Base-by-base conservation (phyloP, 2,329 filamentous ascomycete genomes). In the Drechslera avenae region DNA sequence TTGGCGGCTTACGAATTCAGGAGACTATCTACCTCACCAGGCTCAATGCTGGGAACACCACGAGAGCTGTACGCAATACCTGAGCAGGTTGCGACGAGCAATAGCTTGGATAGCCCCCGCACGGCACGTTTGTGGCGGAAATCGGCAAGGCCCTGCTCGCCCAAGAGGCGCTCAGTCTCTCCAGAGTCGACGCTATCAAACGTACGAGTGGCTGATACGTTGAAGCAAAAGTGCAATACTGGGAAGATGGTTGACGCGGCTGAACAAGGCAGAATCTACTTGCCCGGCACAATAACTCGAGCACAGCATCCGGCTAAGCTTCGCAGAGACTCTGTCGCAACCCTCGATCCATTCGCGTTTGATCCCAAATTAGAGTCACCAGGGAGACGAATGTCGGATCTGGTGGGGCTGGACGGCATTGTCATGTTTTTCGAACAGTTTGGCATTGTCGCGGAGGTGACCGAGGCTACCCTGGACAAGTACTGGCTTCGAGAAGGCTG, bases 241-340 rank as follows among this genome's bases (percentile, higher is more conserved):
- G 14, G 45, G 13, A 34, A 39, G 33, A n/a, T n/a, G n/a, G 14
- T 39, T 40, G 45, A 49, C 47, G 39, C 30, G 39, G 44, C 39
- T 33, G 49, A 17, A 36, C 9, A 32, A 31, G 49, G 48, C 49
- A 56, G 33, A 37, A 48, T 73, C 12, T 78, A 79, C 59, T 51
- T 76, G 18, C 73, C 76, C 30, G 76, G 76, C 8, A 72, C 73
- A 1, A 77, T 79, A 41, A 67, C 67, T 46, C 60, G 78, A n/a
- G 72, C 70, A 23, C 68, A 48, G 30, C 43, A 59, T 17, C 45
- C 50, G 58, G 23, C 56, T 32, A 58, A 70, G 51, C 66, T 68
- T 13, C 66, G 73, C n/a, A 74, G 69, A 64, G 71, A 72, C 31
- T 76, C 73, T 9, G 66, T 76, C 10, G 75, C 74, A 17, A 75